Evolutionary conservation across 2,329 filamentous ascomycete genomes (phyloP).

Genomic region (Macrophomina pseudophaseolina): DNA sequence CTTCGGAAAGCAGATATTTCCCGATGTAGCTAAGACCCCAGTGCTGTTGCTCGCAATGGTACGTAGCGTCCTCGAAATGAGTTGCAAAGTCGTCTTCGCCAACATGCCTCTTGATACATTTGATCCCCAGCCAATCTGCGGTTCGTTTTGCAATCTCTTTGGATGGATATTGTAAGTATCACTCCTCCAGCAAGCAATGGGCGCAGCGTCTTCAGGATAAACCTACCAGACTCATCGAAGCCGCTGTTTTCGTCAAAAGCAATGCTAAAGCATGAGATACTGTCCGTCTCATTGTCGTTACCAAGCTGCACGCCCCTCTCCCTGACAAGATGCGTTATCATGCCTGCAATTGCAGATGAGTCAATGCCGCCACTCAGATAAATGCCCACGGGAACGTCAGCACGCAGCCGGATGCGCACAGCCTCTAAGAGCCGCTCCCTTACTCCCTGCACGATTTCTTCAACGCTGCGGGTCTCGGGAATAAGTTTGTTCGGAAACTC

Average conservation of each 20-base stretch:
- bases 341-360: conserved; percentile 60
- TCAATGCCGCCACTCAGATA: conserved; percentile 62
- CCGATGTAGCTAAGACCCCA: conserved; percentile 58
- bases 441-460: conserved; percentile 56
- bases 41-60: conserved; percentile 49
- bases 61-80: conserved; percentile 49
- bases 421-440: conserved; percentile 55
- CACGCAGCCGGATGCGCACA: conserved; percentile 55
- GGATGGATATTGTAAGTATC: neutral
- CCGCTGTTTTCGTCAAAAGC: conserved; percentile 55
- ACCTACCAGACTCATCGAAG: conserved; percentile 50
- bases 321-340: conserved; percentile 55
- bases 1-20: conserved; percentile 53
- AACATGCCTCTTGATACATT: conserved; percentile 47
- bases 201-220: neutral
- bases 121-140: conserved; percentile 51
- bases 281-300: conserved; percentile 40
- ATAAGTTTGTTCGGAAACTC: conserved; percentile 56
- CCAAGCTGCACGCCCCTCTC: conserved; percentile 51
- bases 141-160: conserved; percentile 51
- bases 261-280: conserved; percentile 54
- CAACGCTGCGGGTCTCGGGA: conserved; percentile 48
- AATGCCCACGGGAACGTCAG: conserved; percentile 61
- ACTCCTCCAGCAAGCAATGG: neutral
- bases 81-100: conserved; percentile 48